Percentiles rank a stretch among this genome's conserved stretches.
Evolutionary conservation across 768 basidiomycete genomes (phyloP).

Genomic region (Porphyrellus cyaneotinctus): DNA sequence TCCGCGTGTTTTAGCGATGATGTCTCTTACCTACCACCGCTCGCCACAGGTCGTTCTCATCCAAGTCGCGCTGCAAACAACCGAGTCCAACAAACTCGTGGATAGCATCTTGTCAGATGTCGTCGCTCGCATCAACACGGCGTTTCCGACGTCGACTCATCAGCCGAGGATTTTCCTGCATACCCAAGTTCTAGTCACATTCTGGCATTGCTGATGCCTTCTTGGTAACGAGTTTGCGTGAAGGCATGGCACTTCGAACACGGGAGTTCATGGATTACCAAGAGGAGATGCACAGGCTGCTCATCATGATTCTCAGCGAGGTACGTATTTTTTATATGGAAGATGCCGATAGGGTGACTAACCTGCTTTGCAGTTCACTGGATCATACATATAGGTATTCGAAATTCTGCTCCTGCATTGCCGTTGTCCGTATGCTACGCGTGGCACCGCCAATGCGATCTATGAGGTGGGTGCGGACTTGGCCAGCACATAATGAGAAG

Average conservation of each 20-base stretch:
- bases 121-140: conserved; percentile 76
- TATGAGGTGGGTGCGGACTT: conserved; percentile 34
- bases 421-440: conserved; percentile 80
- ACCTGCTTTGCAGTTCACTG: conserved; percentile 64
- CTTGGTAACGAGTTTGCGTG: conserved; percentile 76
- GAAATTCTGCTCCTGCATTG: conserved; percentile 82
- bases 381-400: conserved; percentile 82
- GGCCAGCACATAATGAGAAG: not conserved
- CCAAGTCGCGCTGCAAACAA: conserved; percentile 83
- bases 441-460: conserved; percentile 82
- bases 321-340: conserved; percentile 28
- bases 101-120: conserved; percentile 67
- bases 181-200: conserved; percentile 85
- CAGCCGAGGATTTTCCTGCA: conserved; percentile 86
- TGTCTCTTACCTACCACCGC: not conserved
- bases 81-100: conserved; percentile 68
- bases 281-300: conserved; percentile 58
- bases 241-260: conserved; percentile 80
- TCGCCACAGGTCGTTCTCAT: conserved; percentile 66
- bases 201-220: conserved; percentile 79
- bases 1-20: not conserved
- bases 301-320: conserved; percentile 81
- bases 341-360: not conserved
- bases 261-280: conserved; percentile 88
- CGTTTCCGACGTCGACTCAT: conserved; percentile 80